Conservation (phyloP, 495 filamentous ascomycete genomes). For the Rhypophila decipiens region DNA sequence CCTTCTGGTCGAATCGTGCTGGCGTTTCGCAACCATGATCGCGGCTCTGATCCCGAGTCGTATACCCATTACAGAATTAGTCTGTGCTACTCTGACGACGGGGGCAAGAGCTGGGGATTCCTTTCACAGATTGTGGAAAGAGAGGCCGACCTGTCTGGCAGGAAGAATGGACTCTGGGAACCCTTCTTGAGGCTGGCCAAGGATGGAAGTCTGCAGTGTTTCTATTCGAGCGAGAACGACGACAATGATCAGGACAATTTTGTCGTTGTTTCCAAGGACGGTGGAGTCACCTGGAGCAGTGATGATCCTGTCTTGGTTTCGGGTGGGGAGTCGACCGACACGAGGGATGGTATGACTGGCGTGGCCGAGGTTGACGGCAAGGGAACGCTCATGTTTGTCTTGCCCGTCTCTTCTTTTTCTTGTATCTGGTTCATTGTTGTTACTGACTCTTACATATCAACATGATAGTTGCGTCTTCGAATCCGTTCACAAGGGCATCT, state of each 20-base stretch:
- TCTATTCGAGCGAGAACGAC: conserved; percentile 6
- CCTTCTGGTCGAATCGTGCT: conserved; percentile 44
- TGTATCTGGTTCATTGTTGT: no score
- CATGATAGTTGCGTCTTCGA: conserved; percentile 10
- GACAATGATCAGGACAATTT: conserved; percentile 10
- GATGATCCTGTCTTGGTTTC: background rate
- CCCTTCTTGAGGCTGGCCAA: conserved; percentile 9
- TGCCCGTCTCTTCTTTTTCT: no score
- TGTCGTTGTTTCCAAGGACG: conserved; percentile 2
- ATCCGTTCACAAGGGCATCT: background rate
- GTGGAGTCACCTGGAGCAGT: conserved; percentile 5
- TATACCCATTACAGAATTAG: conserved; percentile 33
- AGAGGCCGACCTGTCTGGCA: background rate
- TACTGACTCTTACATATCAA: no score
- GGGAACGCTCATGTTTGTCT: conserved; percentile 6
- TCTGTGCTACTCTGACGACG: conserved; percentile 8
- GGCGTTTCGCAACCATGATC: conserved; percentile 57
- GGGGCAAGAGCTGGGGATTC: conserved; percentile 1
- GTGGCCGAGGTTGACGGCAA: conserved; percentile 1
- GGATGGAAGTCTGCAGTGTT: conserved; percentile 7
- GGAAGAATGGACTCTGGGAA: conserved; percentile 16
- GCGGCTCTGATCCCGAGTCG: background rate
- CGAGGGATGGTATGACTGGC: conserved; percentile 15
- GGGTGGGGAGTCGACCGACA: background rate
- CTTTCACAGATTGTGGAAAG: conserved; percentile 5